Evolutionary conservation across 306 rosid species (phyloP), one percentile per base, ranked within the genome.

Genomic region (Glycine latifolia): DNA sequence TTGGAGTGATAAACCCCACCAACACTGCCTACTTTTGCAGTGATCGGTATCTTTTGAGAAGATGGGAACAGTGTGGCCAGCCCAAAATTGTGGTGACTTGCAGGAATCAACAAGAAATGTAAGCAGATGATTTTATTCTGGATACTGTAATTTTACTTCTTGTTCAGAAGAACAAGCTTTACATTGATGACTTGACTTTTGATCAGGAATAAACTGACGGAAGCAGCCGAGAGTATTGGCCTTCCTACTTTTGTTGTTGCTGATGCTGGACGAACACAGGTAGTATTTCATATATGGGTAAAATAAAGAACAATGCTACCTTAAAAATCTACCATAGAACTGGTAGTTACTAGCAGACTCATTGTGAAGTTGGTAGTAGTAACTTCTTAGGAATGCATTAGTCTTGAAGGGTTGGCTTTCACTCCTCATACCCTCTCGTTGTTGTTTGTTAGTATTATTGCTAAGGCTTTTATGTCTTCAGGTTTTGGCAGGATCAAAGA

Each of bases 231-330:
- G 13, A 82, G 41, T 77, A 83, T 90, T 84, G 95, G 94, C 84
- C 94, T 95, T 81, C 97, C 99, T 71, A 92, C 99, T 50, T 91
- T 89, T 87, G 94, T 89, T 78, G 97, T 95, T 35, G 92, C 97
- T 8, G 97, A 95, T 67, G 99, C 99, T 62, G 99, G 99, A 81
- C 87, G 99, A 81, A 95, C 99, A 62, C 95, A 95, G 97, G 99
- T 91, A 86, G 63, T 41, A 4, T 72, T 62, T 81, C 33, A 31
- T 69, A 68, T 72, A 20, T 62, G 79, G 81, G 73, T 80, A 59
- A 53, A 53, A n/a, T 47, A 54, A 7, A 80, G 59, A 66, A 60
- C 67, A 62, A 0, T 8, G n/a, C 37, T 7, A 14, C 60, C 73
- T 68, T 74, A 7, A 46, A 79, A 16, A 13, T 13, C 54, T 31